Conservation (phyloP, 768 basidiomycete species). For the Lactarius hengduanensis region DNA sequence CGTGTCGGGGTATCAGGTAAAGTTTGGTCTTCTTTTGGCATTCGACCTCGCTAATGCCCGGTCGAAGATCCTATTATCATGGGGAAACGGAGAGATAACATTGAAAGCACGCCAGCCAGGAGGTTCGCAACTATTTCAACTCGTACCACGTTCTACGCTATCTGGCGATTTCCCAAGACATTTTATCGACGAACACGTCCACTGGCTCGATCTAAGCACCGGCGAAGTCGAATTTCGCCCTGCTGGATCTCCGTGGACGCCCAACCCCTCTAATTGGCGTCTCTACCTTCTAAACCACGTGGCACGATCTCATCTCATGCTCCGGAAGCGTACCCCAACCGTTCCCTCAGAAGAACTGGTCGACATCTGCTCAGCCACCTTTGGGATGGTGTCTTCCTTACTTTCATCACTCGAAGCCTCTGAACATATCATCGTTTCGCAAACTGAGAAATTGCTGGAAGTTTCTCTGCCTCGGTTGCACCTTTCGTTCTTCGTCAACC, state of each 20-base stretch:
- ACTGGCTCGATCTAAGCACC: conserved; percentile 37
- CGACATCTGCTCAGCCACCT: conserved; percentile 16
- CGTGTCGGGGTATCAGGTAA: conserved; percentile 16
- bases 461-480: conserved; percentile 42
- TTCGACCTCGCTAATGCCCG: neutral
- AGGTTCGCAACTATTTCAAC: conserved; percentile 27
- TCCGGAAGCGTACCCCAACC: neutral
- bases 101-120: conserved; percentile 2
- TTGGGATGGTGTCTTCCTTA: conserved; percentile 1
- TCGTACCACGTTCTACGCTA: conserved; percentile 36
- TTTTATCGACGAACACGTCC: conserved; percentile 35
- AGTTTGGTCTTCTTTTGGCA: neutral
- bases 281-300: neutral
- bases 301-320: neutral
- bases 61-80: conserved; percentile 9
- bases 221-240: conserved; percentile 38
- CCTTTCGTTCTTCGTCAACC: conserved; percentile 42
- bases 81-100: neutral
- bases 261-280: conserved; percentile 35
- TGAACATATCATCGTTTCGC: conserved; percentile 1
- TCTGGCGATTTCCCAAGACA: conserved; percentile 36
- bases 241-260: conserved; percentile 33
- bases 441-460: neutral
- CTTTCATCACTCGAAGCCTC: neutral
- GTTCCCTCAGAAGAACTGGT: neutral